Evolutionary conservation across 2,329 filamentous ascomycete genomes (phyloP), one percentile per base, ranked within the genome.

Genomic region (Sclerotinia trifoliorum): DNA sequence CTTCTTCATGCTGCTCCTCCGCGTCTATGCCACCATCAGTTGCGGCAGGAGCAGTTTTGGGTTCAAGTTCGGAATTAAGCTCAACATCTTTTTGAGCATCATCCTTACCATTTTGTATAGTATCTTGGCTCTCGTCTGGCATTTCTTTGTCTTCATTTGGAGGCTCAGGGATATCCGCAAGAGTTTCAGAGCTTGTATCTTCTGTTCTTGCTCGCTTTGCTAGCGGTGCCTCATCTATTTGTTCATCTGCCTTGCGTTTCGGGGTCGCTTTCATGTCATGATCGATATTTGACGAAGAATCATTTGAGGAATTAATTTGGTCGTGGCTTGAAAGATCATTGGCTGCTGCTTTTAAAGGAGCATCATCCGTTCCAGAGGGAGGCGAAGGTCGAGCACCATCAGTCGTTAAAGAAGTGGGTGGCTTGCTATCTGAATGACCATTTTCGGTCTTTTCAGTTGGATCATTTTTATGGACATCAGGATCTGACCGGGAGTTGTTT

Each of bases 241-340:
- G 49, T 4, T 65, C 51, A n/a, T 68, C 66, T n/a, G 60, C 66
- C 44, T 68, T 68, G 29, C 66, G 60, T 44, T 68, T 68, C 29
- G 66, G 66, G 35, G 58, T 67, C 17, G 39, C 15, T 44, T 55
- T 65, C 17, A 24, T 49, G 24, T 65, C 66, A 13, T 42, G 7
- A 51, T 29, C 60, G 4, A 52, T 55, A 13, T 24, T 68, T 56
- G 54, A 63, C 15, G 51, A 65, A 24, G 24, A 26, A 17, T 62
- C 66, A 69, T 70, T 70, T 39, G 39, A 51, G 42, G 57, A 35
- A 29, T 35, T 19, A 13, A 3, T 39, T 46, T 65, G 51, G 13
- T 67, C 67, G 57, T 69, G 74, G 13, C 73, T 75, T 2, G 72
- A 72, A 17, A 74, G 74, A 54, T 75, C 70, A 55, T 76, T 76